phyloP scores from a whole-genome alignment of 345 rosid species.

The Psidium guajava region DNA sequence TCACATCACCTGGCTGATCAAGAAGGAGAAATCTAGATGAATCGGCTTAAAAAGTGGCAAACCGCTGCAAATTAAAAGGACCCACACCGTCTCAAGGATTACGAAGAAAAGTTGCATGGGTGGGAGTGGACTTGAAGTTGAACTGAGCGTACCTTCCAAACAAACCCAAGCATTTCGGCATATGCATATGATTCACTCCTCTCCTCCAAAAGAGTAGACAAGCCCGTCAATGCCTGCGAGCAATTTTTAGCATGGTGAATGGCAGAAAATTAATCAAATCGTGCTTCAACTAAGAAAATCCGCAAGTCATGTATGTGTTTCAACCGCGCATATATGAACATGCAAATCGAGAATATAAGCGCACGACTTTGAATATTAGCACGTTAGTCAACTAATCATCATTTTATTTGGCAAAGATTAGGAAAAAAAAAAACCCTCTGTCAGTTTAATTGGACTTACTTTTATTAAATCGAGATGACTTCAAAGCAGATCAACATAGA shows the following conservation, averaged over 20 bases:
- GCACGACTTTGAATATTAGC: no score
- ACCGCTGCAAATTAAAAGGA: not conserved
- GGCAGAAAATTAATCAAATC: not conserved
- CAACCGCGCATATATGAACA: no score
- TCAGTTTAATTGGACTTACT: no score
- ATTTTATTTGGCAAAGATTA: no score
- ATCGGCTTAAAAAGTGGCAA: not conserved
- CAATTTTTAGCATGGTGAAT: not conserved
- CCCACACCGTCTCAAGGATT: not conserved
- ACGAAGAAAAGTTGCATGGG: not conserved
- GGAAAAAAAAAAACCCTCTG: no score
- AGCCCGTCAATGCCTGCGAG: slow-evolving; percentile 53
- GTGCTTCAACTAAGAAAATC: not conserved
- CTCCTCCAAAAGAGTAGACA: slow-evolving; percentile 58
- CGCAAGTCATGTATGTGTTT: not conserved
- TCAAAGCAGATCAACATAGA: no score
- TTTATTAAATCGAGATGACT: no score
- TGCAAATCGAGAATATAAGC: no score
- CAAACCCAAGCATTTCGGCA: slow-evolving; percentile 81
- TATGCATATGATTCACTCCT: slow-evolving; percentile 60
- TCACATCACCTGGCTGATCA: no score
- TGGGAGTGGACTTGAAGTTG: not conserved
- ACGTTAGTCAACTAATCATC: no score
- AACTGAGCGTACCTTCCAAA: slow-evolving; percentile 51
- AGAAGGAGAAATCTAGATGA: no score